phyloP scores from a whole-genome alignment of 2,329 filamentous ascomycete species.

The Colletotrichum costaricense region DNA sequence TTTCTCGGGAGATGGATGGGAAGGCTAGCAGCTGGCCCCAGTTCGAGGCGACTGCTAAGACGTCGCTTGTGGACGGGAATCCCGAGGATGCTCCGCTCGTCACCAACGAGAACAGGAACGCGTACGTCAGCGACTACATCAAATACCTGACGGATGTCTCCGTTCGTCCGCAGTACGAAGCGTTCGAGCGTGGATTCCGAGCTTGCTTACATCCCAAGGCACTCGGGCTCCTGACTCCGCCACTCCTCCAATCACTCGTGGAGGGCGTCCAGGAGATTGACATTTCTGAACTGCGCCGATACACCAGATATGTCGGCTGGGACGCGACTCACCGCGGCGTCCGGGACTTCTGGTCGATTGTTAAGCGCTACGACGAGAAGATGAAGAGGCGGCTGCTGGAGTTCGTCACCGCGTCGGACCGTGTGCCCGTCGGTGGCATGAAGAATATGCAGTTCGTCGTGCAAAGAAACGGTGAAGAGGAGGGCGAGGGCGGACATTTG shows the following conservation, averaged over 20 bases:
- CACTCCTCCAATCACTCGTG: constrained; percentile 79
- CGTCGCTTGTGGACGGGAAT: constrained; percentile 49
- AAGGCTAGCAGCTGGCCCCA: constrained; percentile 63
- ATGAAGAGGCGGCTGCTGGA: constrained; percentile 85
- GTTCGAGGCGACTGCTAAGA: constrained; percentile 48
- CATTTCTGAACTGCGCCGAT: constrained; percentile 75
- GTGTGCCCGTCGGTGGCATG: constrained; percentile 88
- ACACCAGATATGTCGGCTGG: constrained; percentile 86
- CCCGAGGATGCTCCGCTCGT: constrained; percentile 75
- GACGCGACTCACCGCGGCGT: constrained; percentile 76
- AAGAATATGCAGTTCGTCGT: constrained; percentile 86
- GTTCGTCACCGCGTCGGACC: constrained; percentile 94
- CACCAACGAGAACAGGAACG: constrained; percentile 80
- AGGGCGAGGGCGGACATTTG: constrained; percentile 65
- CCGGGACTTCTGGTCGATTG: constrained; percentile 85
- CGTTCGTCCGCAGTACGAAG: constrained; percentile 79
- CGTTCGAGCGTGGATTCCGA: constrained; percentile 85
- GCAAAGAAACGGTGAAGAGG: constrained; percentile 78
- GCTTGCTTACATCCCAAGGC: constrained; percentile 78
- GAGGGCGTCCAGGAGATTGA: constrained; percentile 89
- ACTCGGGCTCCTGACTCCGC: constrained; percentile 76
- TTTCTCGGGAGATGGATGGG: constrained; percentile 67
- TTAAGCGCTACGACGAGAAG: constrained; percentile 72
- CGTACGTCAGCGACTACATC: constrained; percentile 88
- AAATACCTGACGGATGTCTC: constrained; percentile 84